Evolutionary conservation across 73 alveolate species (phyloP).

Genomic region (Tetrahymena borealis): DNA sequence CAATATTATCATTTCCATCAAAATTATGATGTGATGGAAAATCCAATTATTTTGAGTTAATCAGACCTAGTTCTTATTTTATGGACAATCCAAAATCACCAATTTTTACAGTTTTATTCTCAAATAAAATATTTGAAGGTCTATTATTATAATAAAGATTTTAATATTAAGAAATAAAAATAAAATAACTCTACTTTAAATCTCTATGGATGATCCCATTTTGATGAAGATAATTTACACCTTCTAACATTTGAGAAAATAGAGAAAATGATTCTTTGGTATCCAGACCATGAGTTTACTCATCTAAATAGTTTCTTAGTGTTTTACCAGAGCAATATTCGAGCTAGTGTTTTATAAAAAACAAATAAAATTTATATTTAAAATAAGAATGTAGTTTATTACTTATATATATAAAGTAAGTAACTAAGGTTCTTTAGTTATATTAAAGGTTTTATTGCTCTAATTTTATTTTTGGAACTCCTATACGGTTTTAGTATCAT

Average conservation of each 20-base stretch:
- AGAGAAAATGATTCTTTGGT: slow-evolving; percentile 48
- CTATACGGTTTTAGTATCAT: neutral
- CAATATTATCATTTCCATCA: neutral
- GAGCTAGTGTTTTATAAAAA: neutral
- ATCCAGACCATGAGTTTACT: neutral
- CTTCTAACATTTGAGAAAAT: slow-evolving; percentile 73
- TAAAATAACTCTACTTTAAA: slow-evolving; percentile 37
- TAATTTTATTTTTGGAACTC: neutral
- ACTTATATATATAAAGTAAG: neutral
- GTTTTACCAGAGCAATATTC: neutral
- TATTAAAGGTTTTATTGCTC: neutral
- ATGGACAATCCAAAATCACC: slow-evolving; percentile 87
- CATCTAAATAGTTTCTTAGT: neutral
- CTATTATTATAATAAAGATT: neutral
- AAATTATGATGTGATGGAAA: neutral
- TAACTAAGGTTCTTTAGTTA: neutral
- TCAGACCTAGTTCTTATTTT: slow-evolving; percentile 8
- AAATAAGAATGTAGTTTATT: neutral
- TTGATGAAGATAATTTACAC: slow-evolving; percentile 67
- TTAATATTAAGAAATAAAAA: neutral
- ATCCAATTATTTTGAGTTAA: neutral
- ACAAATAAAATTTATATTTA: neutral
- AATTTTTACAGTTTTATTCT: slow-evolving; percentile 54
- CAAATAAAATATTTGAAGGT: slow-evolving; percentile 83
- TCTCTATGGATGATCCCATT: slow-evolving; percentile 76